phyloP scores from a whole-genome alignment of 2,329 filamentous ascomycete species.

The Zasmidium cellare region DNA sequence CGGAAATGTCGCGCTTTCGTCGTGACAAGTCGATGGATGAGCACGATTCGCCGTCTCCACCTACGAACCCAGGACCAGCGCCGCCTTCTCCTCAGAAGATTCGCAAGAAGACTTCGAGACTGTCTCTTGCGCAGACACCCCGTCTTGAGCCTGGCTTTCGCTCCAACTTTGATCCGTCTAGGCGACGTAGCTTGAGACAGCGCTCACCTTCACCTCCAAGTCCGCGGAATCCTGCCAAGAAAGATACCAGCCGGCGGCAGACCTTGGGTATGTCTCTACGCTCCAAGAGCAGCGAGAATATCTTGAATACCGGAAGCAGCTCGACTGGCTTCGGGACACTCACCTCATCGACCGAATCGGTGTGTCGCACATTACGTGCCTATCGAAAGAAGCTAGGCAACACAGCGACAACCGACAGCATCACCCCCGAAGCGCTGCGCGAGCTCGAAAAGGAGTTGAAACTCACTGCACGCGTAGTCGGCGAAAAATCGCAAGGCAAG shows the following conservation, averaged over 20 bases:
- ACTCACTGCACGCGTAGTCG: conserved; percentile 45
- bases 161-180: conserved; percentile 21
- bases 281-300: conserved; percentile 43
- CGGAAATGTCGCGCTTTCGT: conserved; percentile 79
- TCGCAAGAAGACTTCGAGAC: conserved; percentile 57
- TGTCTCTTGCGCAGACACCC: conserved; percentile 48
- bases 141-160: conserved; percentile 45
- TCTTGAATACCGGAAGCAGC: conserved; percentile 22
- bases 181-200: conserved; percentile 29
- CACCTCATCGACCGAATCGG: conserved; percentile 56
- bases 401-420: conserved; percentile 46
- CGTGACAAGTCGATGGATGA: conserved; percentile 46
- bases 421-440: conserved; percentile 47
- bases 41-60: conserved; percentile 33
- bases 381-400: conserved; percentile 58
- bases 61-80: conserved; percentile 42
- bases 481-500: conserved; percentile 42
- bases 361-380: conserved; percentile 57
- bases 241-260: conserved; percentile 39
- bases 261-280: conserved; percentile 54
- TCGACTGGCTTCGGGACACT: conserved; percentile 47
- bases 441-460: conserved; percentile 61
- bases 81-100: conserved; percentile 53
- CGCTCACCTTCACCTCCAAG: conserved; percentile 47
- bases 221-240: conserved; percentile 21